Conservation (phyloP, 345 rosid genomes). For the Corymbia maculata region DNA sequence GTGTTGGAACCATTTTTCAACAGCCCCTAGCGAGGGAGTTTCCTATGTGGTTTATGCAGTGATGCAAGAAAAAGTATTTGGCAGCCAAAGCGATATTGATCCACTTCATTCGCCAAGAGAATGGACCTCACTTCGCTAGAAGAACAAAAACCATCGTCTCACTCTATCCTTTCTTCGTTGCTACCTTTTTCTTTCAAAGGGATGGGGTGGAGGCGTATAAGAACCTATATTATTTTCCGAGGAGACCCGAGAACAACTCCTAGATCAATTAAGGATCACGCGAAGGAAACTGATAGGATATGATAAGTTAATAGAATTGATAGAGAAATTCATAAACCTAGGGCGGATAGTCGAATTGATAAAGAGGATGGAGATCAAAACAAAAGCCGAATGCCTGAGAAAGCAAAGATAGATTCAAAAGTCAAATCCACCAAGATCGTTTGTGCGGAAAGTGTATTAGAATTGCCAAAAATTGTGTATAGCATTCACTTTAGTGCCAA, state of each 20-base stretch:
- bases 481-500: no score
- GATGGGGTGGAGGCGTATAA: neutral
- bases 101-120: neutral
- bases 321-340: neutral
- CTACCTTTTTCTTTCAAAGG: neutral
- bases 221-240: neutral
- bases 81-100: neutral
- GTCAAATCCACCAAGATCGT: no score
- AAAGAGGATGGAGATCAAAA: neutral
- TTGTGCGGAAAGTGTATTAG: no score
- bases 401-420: no score
- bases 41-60: no score
- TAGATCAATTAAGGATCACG: neutral
- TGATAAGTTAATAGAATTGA: neutral
- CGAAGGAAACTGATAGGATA: neutral
- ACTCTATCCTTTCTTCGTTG: neutral
- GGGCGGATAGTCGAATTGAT: neutral
- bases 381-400: no score
- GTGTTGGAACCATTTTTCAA: no score
- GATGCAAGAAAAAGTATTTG: no score
- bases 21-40: neutral
- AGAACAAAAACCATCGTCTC: no score
- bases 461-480: no score
- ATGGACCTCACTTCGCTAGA: neutral
- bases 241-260: neutral